A percentile compares a stretch with the other conserved stretches of the same genome.
Conservation (phyloP, 1,284 basidiomycete genomes). For the Sporisorium reilianum region DNA sequence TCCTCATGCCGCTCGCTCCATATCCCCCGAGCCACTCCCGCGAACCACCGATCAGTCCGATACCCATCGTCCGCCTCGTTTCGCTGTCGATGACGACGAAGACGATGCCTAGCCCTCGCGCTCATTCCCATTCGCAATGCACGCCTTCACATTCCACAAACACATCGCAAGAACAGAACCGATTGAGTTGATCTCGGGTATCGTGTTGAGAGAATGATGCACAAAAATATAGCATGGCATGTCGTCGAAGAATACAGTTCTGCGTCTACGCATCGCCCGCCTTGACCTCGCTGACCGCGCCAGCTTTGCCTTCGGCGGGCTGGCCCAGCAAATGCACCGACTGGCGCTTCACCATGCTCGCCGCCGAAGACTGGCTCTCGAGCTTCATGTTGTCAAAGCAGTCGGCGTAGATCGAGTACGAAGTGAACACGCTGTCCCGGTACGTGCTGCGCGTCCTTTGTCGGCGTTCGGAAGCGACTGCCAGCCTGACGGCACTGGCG, state of each 20-base stretch:
- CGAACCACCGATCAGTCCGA: slow-evolving; percentile 10
- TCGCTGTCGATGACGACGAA: slow-evolving; percentile 37
- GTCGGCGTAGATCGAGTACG: slow-evolving; percentile 56
- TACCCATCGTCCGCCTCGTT: slow-evolving; percentile 34
- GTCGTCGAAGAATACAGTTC: not conserved
- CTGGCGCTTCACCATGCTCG: slow-evolving; percentile 51
- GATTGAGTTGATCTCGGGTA: slow-evolving; percentile 12
- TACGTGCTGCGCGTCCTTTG: slow-evolving; percentile 39
- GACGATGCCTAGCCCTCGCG: not conserved
- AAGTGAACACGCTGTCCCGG: slow-evolving; percentile 50
- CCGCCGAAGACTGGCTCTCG: slow-evolving; percentile 46
- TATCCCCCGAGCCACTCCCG: slow-evolving; percentile 4
- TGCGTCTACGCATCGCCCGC: not conserved
- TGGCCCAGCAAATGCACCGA: slow-evolving; percentile 29
- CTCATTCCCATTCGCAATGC: not conserved
- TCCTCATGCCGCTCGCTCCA: not conserved
- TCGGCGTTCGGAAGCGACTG: slow-evolving; percentile 15
- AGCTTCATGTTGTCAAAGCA: slow-evolving; percentile 52
- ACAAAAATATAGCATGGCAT: not conserved
- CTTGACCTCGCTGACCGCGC: slow-evolving; percentile 1
- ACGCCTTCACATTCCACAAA: not conserved
- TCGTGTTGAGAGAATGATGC: slow-evolving; percentile 11
- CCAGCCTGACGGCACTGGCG: not conserved
- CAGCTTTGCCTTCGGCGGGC: slow-evolving; percentile 3
- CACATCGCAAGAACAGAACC: not conserved